Evolutionary conservation across 352 stramenopile genomes (phyloP), one percentile per base, ranked within the genome.

Genomic region (Lagenidium giganteum): DNA sequence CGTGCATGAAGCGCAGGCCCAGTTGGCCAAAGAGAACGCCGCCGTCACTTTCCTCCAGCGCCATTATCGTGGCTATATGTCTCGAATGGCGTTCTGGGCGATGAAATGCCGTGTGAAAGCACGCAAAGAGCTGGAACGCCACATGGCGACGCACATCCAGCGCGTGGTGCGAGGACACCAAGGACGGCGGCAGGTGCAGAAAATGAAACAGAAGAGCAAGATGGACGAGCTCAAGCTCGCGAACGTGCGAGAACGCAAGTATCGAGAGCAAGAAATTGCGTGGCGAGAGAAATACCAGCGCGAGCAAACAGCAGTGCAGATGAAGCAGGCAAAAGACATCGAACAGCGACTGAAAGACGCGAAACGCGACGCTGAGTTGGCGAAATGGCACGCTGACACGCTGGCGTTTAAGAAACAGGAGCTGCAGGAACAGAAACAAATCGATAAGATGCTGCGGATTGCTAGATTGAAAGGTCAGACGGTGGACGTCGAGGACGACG

Each of bases 251-350:
- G 78, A 90, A 41, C 65, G 67, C 16, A 61, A 57, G 32, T 70
- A 60, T 44, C 84, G 87, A 35, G 59, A 74, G 20, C 64, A 87
- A 28, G 51, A 67, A 52, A 37, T 48, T 22, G 52, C 44, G 28
- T 85, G 68, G 54, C 61, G 76, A 53, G 69, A 87, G 25, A 61
- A 70, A 24, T 79, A 70, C 46, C 54, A 78, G n/a, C 55, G 66
- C 0, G 67, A 86, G 42, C 70, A 87, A 47, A 70, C 81, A 49
- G 60, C 79, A 44, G 41, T 80, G 6, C 64, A 80, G 46, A 61
- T 85, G 4, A 54, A 67, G 21, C 57, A 61, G 22, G 42, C 74
- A 0, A 59, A 75, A 18, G 43, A 61, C 22, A 48, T 76, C 18
- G 69, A 83, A 34, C 57, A 61, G 22, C 45, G 69, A 26, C 44